A percentile compares a stretch with the other conserved stretches of the same genome.
These are phyloP conservation scores for Penicillium ucsense DNA, from an alignment of 495 filamentous ascomycete genomes.

Conservation along the genomic window DNA sequence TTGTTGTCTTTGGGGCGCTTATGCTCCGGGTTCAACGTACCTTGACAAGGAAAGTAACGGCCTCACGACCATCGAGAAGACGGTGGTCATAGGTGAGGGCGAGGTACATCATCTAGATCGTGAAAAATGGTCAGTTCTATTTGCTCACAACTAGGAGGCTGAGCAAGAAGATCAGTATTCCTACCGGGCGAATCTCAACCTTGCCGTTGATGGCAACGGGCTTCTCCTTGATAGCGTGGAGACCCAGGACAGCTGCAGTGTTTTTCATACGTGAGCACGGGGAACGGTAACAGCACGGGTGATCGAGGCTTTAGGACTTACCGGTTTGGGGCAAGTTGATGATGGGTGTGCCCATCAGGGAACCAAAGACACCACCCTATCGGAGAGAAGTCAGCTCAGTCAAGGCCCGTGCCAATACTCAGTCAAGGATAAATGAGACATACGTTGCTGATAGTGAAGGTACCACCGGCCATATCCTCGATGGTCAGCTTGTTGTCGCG, in stretches of 20 bases:
- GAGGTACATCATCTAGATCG: conserved; percentile 85
- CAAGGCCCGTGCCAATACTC: background rate
- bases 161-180: conserved; percentile 3
- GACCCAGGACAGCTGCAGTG: conserved; percentile 67
- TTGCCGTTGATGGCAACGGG: conserved; percentile 85
- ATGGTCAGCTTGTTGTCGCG: conserved; percentile 95
- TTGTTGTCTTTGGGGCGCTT: too few species aligned
- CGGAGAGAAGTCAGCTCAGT: conserved; percentile 3
- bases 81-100: conserved; percentile 97
- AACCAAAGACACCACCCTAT: conserved; percentile 63
- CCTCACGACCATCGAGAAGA: conserved; percentile 89
- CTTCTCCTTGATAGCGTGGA: conserved; percentile 97
- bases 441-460: conserved; percentile 97
- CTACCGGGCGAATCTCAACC: conserved; percentile 77
- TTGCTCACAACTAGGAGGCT: background rate
- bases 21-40: conserved; percentile 19
- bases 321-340: conserved; percentile 93
- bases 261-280: too few species aligned
- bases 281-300: too few species aligned
- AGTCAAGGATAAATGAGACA: conserved; percentile 7
- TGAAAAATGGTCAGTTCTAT: conserved; percentile 11
- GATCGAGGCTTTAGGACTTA: conserved; percentile 10
- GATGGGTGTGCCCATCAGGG: conserved; percentile 96
- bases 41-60: conserved; percentile 95
- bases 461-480: conserved; percentile 98